Base-by-base conservation (phyloP, 1,284 basidiomycete genomes). In the Volvariella volvacea region DNA sequence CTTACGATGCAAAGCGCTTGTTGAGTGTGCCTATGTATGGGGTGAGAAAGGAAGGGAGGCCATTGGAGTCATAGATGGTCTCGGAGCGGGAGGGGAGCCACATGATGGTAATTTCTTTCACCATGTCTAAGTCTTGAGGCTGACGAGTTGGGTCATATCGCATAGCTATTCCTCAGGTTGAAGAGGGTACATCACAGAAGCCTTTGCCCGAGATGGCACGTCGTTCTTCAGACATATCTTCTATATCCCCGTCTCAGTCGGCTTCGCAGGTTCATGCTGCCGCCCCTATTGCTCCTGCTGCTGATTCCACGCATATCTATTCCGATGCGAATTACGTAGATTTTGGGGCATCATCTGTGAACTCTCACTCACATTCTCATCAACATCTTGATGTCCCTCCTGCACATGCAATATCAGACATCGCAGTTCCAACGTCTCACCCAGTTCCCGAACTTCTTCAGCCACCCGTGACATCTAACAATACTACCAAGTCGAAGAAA, bases 21-120 rank as follows among this genome's bases (percentile, higher is more conserved):
- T 76, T 2, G 75, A 84, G 45, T 86, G 81, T 52, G 84, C 78
- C 1, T 73, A 69, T 69, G 62, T 66, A 2, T 88, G 83, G 83
- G 61, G 68, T 1, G 79, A 85, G 55, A 71, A 75, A 64, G 85
- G 80, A 0, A 78, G 72, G 54, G 73, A 77, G 49, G 80, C 72
- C 17, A 31, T 66, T 17, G 49, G 48, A 14, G 51, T 52, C 8
- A 49, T 67, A 2, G 61, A 36, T 7, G n/a, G 34, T n/a, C 25
- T 39, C 7, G 22, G 25, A 12, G 6, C 25, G 25, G 25, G 12
- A 28, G 12, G 6, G 6, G 12, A 12, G 25, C 25, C 6, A 6
- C 6, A 6, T 12, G 25, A 28, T 6, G 25, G 25, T 28, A 28
- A 28, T 28, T n/a, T n/a, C n/a, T n/a, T n/a, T n/a, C n/a, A n/a